Evolutionary conservation across 768 basidiomycete species (phyloP), one percentile per base, ranked within the genome.

Genomic region (Hericium coralloides): DNA sequence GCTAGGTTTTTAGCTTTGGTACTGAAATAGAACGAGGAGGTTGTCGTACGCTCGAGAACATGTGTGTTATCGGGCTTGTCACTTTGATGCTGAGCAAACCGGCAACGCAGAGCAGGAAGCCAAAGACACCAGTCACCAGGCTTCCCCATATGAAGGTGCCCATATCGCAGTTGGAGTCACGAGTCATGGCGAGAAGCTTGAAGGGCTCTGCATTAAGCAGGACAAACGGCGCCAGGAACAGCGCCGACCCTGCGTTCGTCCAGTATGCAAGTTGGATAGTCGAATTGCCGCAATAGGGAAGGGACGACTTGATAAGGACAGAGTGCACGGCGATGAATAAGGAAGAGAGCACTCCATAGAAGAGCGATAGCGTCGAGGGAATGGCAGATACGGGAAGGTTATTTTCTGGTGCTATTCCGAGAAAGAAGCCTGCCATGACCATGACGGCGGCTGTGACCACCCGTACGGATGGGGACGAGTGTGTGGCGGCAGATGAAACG

Each of bases 41-140:
- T n/a, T 25, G 26, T 49, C 84, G 67, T 63, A 88, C 87, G 60
- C 79, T 85, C 15, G 84, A 84, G 70, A 92, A 87, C 87, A 90
- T 92, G 67, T 91, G 90, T 1, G 88, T 90, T 55, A 92, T 79
- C 4, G 89, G 89, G 56, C 84, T 87, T 15, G 89, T 91, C 52
- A 89, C 80, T 66, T 87, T 87, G 73, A 92, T 89, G 65, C 85
- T 87, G 59, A 92, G 72, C 62, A 91, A 70, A 20, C 87, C 87
- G 1, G 90, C 88, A 41, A 92, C 71, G 61, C 87, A 89, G 39
- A 92, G 82, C 58, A 91, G 67, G 73, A 91, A 92, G 2, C 89
- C 89, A 59, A 89, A 87, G n/a, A 84, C 59, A 17, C 89, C 89
- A 20, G 88, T 89, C 49, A 87, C 74, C 49, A 82, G 59, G 57